phyloP scores from a whole-genome alignment of 164 flowering plant species.

The Litsea cubeba region DNA sequence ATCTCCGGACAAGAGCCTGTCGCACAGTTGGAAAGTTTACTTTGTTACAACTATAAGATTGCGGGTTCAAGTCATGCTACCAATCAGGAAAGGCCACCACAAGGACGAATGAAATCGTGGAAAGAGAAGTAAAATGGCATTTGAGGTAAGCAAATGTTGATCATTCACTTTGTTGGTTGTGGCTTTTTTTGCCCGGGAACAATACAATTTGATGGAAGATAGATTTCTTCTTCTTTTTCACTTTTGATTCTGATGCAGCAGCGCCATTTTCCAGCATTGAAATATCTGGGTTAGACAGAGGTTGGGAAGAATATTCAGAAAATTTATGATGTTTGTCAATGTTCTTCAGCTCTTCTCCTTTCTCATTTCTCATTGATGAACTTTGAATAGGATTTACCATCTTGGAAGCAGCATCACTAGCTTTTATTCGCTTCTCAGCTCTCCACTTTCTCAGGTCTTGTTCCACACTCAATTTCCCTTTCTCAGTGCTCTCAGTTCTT shows the following conservation, averaged over 20 bases:
- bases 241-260: slow-evolving; percentile 31
- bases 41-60: no score
- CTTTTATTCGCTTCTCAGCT: slow-evolving; percentile 62
- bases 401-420: slow-evolving; percentile 36
- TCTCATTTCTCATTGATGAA: slow-evolving; percentile 39
- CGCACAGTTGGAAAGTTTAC: no score
- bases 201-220: slow-evolving; percentile 12
- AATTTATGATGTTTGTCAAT: slow-evolving; percentile 13
- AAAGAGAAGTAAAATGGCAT: no score
- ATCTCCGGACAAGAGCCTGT: no score
- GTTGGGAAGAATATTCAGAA: slow-evolving; percentile 9
- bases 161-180: slow-evolving; percentile 2
- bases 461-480: slow-evolving; percentile 77
- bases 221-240: slow-evolving; percentile 54
- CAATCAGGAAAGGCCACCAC: neutral
- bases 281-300: slow-evolving; percentile 21
- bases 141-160: no score
- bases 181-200: slow-evolving; percentile 12
- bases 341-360: slow-evolving; percentile 26
- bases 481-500: slow-evolving; percentile 75
- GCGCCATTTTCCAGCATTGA: slow-evolving; percentile 20
- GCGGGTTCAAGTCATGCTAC: no score
- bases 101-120: neutral
- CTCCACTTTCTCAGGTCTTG: slow-evolving; percentile 73
- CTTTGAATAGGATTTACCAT: slow-evolving; percentile 25